Percentiles rank a stretch among this genome's conserved stretches.
These are phyloP conservation scores for Backusella circina DNA, from an alignment of 192 early-diverging fungal genomes.

Conservation along the genomic window DNA sequence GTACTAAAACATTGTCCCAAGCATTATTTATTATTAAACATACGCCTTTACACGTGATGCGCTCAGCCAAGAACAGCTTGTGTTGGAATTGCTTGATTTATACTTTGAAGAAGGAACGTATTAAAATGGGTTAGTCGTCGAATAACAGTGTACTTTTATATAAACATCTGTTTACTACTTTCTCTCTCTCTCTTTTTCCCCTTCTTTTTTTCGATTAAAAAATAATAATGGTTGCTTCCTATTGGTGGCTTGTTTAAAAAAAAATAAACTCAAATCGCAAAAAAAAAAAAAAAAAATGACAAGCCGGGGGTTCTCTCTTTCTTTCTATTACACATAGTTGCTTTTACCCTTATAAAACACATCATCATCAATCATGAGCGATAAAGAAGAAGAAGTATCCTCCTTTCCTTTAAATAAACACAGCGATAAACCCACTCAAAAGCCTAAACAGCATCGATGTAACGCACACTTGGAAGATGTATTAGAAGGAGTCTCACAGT, in stretches of 20 bases:
- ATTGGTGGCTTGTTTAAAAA: neutral
- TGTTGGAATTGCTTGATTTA: neutral
- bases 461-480: conserved; percentile 37
- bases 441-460: conserved; percentile 26
- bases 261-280: too few relatives aligned
- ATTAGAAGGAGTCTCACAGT: conserved; percentile 23
- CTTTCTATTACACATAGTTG: neutral
- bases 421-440: conserved; percentile 22
- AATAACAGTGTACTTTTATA: too few relatives aligned
- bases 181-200: neutral
- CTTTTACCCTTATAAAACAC: neutral
- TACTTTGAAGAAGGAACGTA: neutral
- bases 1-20: neutral
- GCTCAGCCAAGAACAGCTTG: neutral
- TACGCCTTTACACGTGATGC: neutral
- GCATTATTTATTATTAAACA: neutral
- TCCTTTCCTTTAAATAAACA: conserved; percentile 21
- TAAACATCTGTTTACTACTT: too few relatives aligned
- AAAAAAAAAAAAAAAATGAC: neutral
- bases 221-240: neutral
- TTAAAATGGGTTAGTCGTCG: too few relatives aligned
- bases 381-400: neutral
- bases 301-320: neutral
- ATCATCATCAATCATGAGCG: neutral
- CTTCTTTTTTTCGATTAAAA: neutral